Evolutionary conservation across 2,329 filamentous ascomycete species (phyloP).

Genomic region (Alternaria sp.): DNA sequence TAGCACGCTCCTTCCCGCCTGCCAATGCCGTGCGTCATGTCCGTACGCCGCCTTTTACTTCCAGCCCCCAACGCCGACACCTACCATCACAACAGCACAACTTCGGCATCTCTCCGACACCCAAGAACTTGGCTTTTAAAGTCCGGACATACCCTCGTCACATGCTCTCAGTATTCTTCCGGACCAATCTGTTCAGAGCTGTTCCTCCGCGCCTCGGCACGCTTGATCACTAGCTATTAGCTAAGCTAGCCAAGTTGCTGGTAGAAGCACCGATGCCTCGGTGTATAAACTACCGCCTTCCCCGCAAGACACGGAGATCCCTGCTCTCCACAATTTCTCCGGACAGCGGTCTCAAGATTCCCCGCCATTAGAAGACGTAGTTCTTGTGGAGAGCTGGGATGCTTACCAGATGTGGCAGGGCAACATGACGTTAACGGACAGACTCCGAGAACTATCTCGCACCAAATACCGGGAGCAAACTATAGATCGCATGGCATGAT

Average conservation of each 20-base stretch:
- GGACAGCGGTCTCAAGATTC: constrained; percentile 15
- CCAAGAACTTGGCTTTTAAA: constrained; percentile 9
- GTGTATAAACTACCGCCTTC: constrained; percentile 17
- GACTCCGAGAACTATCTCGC: constrained; percentile 10
- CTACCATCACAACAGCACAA: neutral
- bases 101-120: constrained; percentile 3
- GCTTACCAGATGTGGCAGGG: neutral
- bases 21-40: constrained; percentile 4
- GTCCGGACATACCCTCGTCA: constrained; percentile 5
- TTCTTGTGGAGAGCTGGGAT: neutral
- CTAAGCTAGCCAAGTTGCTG: neutral
- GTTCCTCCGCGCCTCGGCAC: constrained; percentile 13
- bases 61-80: neutral
- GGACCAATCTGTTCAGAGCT: constrained; percentile 19
- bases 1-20: constrained; percentile 16
- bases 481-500: constrained; percentile 1
- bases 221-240: constrained; percentile 3
- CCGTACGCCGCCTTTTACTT: neutral
- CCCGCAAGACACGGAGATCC: constrained; percentile 17
- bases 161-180: constrained; percentile 2
- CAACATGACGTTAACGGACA: constrained; percentile 10
- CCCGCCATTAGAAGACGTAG: constrained; percentile 16
- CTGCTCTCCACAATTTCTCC: constrained; percentile 17
- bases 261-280: constrained; percentile 7
- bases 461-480: neutral